Evolutionary conservation across 2,329 filamentous ascomycete genomes (phyloP).

Genomic region (Alternaria infectoria): DNA sequence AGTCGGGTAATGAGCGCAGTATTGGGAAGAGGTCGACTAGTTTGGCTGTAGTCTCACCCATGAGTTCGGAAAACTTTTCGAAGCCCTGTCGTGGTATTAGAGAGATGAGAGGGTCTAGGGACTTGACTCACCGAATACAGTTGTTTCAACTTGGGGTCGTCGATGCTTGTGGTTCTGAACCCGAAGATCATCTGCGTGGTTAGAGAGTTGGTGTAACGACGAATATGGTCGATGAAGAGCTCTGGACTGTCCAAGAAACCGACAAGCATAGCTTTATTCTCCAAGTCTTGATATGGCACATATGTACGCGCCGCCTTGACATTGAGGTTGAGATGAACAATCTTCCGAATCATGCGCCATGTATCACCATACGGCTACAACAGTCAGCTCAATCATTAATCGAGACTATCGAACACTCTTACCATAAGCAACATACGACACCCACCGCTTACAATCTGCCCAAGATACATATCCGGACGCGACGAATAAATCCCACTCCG

Average conservation of each 20-base stretch:
- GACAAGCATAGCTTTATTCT: constrained; percentile 61
- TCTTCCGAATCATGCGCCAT: constrained; percentile 27
- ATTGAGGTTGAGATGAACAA: constrained; percentile 28
- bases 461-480: constrained; percentile 44
- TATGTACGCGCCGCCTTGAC: constrained; percentile 26
- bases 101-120: neutral
- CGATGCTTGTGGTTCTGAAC: constrained; percentile 35
- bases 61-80: constrained; percentile 52
- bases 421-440: constrained; percentile 22
- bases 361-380: constrained; percentile 18
- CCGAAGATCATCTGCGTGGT: constrained; percentile 60
- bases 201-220: constrained; percentile 57
- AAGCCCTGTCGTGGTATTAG: constrained; percentile 49
- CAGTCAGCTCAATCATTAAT: neutral
- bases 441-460: constrained; percentile 13
- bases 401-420: accelerated
- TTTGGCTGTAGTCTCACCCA: constrained; percentile 51
- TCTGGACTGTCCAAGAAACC: constrained; percentile 56
- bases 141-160: constrained; percentile 24
- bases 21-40: constrained; percentile 57
- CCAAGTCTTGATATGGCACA: constrained; percentile 62
- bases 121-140: constrained; percentile 13
- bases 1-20: constrained; percentile 48
- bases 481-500: constrained; percentile 58
- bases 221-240: constrained; percentile 53